A percentile compares a stretch with the other conserved stretches of the same genome.
phyloP scores from a whole-genome alignment of 192 early-diverging fungal species.

The Coemansia sp. region DNA sequence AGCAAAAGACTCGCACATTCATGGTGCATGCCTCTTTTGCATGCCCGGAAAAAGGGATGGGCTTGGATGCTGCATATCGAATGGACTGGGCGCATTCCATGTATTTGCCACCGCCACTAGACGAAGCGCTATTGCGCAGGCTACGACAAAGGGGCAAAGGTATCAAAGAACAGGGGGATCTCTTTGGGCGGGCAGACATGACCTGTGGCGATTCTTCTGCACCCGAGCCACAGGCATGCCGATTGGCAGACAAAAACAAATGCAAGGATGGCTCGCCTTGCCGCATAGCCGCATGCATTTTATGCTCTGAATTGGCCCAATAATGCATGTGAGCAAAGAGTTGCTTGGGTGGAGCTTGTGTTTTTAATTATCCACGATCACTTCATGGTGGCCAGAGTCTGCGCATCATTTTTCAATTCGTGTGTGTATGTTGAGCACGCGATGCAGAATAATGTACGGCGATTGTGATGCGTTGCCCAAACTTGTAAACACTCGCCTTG shows the following conservation, averaged over 20 bases:
- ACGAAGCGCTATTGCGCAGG: not conserved
- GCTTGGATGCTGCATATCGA: not conserved
- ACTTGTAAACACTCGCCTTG: not conserved
- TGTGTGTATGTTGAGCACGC: not conserved
- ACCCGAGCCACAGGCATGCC: not conserved
- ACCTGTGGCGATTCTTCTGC: not conserved
- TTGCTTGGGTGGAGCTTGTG: not conserved
- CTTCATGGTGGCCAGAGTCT: too few species aligned
- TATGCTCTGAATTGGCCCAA: not conserved
- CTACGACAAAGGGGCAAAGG: not conserved
- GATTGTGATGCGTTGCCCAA: too few species aligned
- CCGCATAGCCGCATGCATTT: too few species aligned
- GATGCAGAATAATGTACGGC: too few species aligned
- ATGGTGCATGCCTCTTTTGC: slow-evolving; percentile 1
- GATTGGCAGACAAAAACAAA: not conserved
- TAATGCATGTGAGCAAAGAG: not conserved
- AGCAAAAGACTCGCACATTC: not conserved
- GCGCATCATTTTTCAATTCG: too few species aligned
- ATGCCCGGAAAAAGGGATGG: not conserved
- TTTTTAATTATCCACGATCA: too few species aligned
- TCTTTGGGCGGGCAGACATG: not conserved
- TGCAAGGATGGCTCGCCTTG: not conserved
- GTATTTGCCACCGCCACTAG: not conserved
- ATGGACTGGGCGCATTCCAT: not conserved
- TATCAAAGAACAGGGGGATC: not conserved